Base-by-base conservation (phyloP, 129 eudicot species). In the Helianthus annuus region DNA sequence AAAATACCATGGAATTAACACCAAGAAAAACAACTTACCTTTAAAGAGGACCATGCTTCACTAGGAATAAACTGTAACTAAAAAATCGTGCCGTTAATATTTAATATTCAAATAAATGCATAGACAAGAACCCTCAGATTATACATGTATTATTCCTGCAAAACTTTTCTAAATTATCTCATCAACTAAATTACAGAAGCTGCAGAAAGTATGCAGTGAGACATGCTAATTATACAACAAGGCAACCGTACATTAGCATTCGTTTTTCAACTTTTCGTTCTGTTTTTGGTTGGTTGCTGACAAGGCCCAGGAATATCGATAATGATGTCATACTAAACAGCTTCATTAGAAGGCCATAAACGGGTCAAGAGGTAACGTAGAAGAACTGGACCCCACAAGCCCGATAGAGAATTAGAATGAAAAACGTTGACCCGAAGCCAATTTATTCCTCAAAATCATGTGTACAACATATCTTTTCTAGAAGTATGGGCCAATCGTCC, bases 401-500 rank as follows among this genome's bases (percentile, higher is more conserved):
- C 66, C 17, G 6, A 64, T 51, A 12, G 57, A 66, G 75, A 54
- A 3, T 59, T 51, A 12, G 57, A 66, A 76, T 40, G 39, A 19
- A 66, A 74, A 74, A 68, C 76, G 51, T 64, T 45, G 61, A 44
- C 39, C 66, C 8, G 3, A 53, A 62, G 64, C 53, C 45, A 16
- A 59, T n/a, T 70, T 83, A 85, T 79, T 87, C 87, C 65, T 85
- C 93, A 65, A 72, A 81, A 76, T 83, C 64, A 69, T 68, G 86
- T 71, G 85, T 82, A 77, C 88, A 81, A 74, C 88, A 81, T 69
- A 95, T 91, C 80, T 85, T 95, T 76, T 95, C 99, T 51, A 90
- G 81, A 81, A 88, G 77, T 65, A 91, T 38, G 16, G 96, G 91
- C 97, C 96, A 88, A 60, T 88, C 91, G 79, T 95, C 96, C 27